Evolutionary conservation across 192 early-diverging fungal species (phyloP), one percentile per base, ranked within the genome.

Genomic region (Umbelopsis sp.): DNA sequence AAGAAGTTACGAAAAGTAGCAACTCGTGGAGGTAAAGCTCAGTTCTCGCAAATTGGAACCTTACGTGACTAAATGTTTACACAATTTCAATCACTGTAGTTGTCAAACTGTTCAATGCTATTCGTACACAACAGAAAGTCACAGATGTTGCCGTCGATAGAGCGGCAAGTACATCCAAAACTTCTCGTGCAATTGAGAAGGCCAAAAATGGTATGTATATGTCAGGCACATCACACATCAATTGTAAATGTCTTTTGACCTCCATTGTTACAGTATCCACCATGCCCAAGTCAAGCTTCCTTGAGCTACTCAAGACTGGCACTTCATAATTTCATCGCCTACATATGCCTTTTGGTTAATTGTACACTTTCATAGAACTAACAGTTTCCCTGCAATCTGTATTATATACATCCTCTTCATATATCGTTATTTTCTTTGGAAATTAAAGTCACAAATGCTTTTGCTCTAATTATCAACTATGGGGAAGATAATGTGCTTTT

Each of bases 81-180:
- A 53, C 5, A 41, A 0, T 41, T 4, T 41, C 37, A 1, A 10
- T 10, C 5, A 41, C 46, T 12, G 22, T 61, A 94, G 93, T 98
- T 27, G 94, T 98, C 64, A 89, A 94, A 77, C 82, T 98, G 50
- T 98, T 98, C 75, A 98, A 98, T 78, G 96, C 95, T 20, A 92
- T 98, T 65, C 86, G 89, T 73, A 90, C 84, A 6, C 92, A 94
- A 71, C 96, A 98, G 73, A 93, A 93, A 67, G 84, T 85, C 18
- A 85, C 89, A 9, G 86, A 94, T 73, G 85, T 87, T 44, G 75
- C 85, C 53, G 80, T 91, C 69, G 66, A 85, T 49, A 75, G 84
- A 55, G 88, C 83, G 61, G 75, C 82, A 64, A 73, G 82, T 68
- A 72, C 79, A 81, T 77, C 77, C 21, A 80, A 74, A 33, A 81